A percentile compares a stretch with the other conserved stretches of the same genome.
Conservation (phyloP, 2,329 filamentous ascomycete species). For the Penicillium sp. region DNA sequence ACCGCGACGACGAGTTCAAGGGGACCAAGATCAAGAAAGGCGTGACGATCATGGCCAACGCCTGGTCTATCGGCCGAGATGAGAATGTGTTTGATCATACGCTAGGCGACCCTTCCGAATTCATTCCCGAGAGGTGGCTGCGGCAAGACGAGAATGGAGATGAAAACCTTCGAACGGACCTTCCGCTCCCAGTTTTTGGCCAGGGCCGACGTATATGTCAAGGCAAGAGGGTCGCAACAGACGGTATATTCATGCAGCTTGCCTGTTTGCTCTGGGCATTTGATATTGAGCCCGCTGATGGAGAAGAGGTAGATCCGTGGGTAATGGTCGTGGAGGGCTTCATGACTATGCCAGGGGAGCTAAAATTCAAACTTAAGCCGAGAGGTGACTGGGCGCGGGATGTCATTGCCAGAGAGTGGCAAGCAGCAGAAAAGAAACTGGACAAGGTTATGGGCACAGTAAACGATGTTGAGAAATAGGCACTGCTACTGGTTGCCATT, state of each 20-base stretch:
- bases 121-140: conserved; percentile 23
- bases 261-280: conserved; percentile 25
- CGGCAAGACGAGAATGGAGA: neutral
- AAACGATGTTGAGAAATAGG: conserved; percentile 10
- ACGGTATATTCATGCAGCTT: conserved; percentile 24
- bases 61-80: conserved; percentile 48
- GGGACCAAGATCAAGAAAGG: conserved; percentile 50
- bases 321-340: conserved; percentile 25
- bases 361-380: conserved; percentile 20
- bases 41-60: conserved; percentile 48
- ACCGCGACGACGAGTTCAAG: conserved; percentile 49
- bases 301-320: conserved; percentile 20
- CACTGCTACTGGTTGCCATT: no score
- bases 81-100: conserved; percentile 36
- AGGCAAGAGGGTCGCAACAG: conserved; percentile 22
- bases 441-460: conserved; percentile 17
- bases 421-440: conserved; percentile 14
- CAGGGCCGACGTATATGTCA: conserved; percentile 25
- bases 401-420: conserved; percentile 19
- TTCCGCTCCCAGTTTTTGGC: conserved; percentile 23
- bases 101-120: conserved; percentile 17
- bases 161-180: conserved; percentile 14
- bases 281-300: conserved; percentile 16
- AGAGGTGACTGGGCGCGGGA: conserved; percentile 17
- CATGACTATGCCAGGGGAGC: conserved; percentile 22